phyloP scores from a whole-genome alignment of 2,329 filamentous ascomycete genomes.

The Paecilomyces niveus region DNA sequence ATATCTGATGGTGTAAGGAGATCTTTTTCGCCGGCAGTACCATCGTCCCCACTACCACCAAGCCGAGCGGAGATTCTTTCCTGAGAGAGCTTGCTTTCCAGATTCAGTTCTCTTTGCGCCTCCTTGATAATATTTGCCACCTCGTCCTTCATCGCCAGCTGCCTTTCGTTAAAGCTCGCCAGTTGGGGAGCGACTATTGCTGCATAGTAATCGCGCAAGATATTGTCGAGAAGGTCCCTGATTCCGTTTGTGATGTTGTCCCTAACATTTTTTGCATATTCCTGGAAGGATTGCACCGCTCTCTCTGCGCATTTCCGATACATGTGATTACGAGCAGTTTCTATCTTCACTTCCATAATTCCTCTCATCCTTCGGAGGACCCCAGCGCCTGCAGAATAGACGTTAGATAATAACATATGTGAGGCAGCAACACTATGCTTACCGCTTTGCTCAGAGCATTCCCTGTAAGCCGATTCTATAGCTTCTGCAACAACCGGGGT shows the following conservation, averaged over 20 bases:
- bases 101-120: background rate
- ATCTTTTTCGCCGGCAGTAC: background rate
- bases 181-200: background rate
- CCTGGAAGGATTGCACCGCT: background rate
- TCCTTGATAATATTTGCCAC: background rate
- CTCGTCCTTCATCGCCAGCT: background rate
- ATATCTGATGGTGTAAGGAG: background rate
- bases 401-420: background rate
- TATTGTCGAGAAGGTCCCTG: background rate
- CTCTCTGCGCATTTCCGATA: background rate
- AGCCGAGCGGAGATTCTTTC: background rate
- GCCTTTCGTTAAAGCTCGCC: background rate
- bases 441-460: constrained; percentile 40
- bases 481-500: constrained; percentile 39
- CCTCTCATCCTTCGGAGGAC: background rate
- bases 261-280: background rate
- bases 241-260: background rate
- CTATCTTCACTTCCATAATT: background rate
- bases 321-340: background rate
- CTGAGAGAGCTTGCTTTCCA: background rate
- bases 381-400: background rate
- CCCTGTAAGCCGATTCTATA: constrained; percentile 43
- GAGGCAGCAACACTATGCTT: background rate
- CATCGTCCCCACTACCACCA: background rate
- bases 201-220: background rate